phyloP scores from a whole-genome alignment of 768 basidiomycete genomes.

The Chalciporus sphaerocephalus region DNA sequence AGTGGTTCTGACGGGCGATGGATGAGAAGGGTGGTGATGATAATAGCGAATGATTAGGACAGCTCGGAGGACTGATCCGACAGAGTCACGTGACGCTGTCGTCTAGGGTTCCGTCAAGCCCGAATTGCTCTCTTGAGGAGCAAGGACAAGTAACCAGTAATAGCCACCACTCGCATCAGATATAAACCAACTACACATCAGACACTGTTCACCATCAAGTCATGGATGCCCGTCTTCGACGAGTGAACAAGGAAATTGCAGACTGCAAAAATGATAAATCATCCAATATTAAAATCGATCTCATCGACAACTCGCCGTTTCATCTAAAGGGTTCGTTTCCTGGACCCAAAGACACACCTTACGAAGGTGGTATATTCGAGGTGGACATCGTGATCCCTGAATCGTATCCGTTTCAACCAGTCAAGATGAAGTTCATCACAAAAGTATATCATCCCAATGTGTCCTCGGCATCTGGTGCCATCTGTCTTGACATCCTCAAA shows the following conservation, averaged over 20 bases:
- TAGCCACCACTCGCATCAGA: background rate
- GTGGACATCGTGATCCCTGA: constrained; percentile 94
- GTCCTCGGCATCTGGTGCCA: constrained; percentile 89
- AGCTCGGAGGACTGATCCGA: constrained; percentile 1
- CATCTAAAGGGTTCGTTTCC: constrained; percentile 89
- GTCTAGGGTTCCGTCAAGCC: background rate
- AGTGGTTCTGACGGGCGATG: too few relatives aligned
- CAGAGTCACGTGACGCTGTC: constrained; percentile 25
- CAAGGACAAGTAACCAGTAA: too few relatives aligned
- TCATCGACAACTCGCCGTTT: constrained; percentile 85
- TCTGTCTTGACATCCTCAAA: constrained; percentile 82
- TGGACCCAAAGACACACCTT: constrained; percentile 90
- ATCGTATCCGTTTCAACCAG: constrained; percentile 86
- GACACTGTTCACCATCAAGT: background rate
- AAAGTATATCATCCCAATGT: constrained; percentile 96
- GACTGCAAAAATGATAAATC: constrained; percentile 96
- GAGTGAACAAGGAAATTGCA: constrained; percentile 95
- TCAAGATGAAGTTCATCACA: constrained; percentile 98
- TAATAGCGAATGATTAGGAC: background rate
- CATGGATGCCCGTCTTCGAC: constrained; percentile 85
- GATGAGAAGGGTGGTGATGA: background rate
- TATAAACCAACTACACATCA: background rate
- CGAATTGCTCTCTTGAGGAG: background rate
- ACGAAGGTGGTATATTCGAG: constrained; percentile 86
- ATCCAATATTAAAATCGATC: constrained; percentile 80